phyloP scores from a whole-genome alignment of 2,329 filamentous ascomycete species.

The Biscogniauxia marginata region DNA sequence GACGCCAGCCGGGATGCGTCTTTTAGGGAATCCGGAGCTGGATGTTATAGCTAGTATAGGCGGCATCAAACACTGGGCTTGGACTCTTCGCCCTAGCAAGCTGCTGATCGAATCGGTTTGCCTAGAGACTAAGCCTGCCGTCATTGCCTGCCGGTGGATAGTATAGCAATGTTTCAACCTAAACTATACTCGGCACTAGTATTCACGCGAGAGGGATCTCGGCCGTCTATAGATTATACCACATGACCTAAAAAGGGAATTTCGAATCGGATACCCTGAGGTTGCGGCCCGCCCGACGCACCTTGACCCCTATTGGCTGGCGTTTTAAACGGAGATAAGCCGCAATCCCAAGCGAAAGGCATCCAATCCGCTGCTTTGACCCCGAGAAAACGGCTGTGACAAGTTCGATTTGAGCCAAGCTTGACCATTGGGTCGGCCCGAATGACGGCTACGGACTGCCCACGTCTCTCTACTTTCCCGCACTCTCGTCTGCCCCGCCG shows the following conservation, averaged over 20 bases:
- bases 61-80: background rate
- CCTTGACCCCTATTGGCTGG: background rate
- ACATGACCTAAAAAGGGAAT: background rate
- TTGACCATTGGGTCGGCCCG: background rate
- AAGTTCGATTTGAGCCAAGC: background rate
- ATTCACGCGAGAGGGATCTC: background rate
- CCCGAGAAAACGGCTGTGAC: background rate
- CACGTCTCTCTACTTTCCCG: background rate
- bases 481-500: background rate
- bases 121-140: no score
- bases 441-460: background rate
- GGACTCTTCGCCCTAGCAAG: background rate
- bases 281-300: background rate
- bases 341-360: background rate
- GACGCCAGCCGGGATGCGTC: background rate
- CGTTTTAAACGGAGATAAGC: background rate
- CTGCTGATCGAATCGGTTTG: background rate
- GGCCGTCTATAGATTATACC: background rate
- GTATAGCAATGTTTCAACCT: background rate
- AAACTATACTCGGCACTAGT: background rate
- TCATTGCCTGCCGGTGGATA: background rate
- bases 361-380: background rate
- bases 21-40: background rate
- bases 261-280: background rate
- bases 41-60: background rate